Base-by-base conservation (phyloP, 2,329 filamentous ascomycete species). In the Curvularia lunata region DNA sequence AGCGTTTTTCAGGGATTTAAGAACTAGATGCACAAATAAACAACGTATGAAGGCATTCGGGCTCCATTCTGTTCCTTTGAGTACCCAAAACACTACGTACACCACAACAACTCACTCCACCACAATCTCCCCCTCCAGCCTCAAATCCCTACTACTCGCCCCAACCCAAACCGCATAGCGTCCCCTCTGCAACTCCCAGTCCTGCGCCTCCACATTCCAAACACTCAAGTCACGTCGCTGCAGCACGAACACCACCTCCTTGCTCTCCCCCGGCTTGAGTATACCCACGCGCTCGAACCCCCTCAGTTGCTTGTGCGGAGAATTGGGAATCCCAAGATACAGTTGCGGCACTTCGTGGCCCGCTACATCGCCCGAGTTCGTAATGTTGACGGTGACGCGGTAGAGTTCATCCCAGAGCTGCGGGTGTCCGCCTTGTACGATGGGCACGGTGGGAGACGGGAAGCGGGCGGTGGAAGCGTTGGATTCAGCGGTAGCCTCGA, bases 141-240 rank as follows among this genome's bases (percentile, higher is more conserved):
- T 71, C 19, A 75, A 43, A 58, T 77, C 74, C 19, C 73, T 63
- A 56, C 75, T 77, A 50, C 75, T 78, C 4, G 71, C 70, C 1
- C 76, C 76, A 8, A 77, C 67, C 58, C 68, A 74, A 5, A 77
- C 52, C 6, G 45, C 60, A 59, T 75, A 74, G 1, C 12, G 41
- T 10, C 71, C 73, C 9, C 40, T 59, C 53, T 71, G 70, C 19
- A 76, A 21, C 37, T 91, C 84, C 92, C 93, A 97, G 79, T 96
- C 86, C 81, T 97, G 92, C 6, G 79, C 74, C 1, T 71, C 81
- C 0, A 85, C 80, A 65, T 96, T 91, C 93, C 93, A 97, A 77
- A 91, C 92, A 75, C 89, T 92, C 56, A 97, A 64, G 72, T 97
- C 93, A 50, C 91, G 86, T 30, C 92, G 84, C 7, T 86, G 91